phyloP scores from a whole-genome alignment of 2,329 filamentous ascomycete species.

The Uncinocarpus reesii region DNA sequence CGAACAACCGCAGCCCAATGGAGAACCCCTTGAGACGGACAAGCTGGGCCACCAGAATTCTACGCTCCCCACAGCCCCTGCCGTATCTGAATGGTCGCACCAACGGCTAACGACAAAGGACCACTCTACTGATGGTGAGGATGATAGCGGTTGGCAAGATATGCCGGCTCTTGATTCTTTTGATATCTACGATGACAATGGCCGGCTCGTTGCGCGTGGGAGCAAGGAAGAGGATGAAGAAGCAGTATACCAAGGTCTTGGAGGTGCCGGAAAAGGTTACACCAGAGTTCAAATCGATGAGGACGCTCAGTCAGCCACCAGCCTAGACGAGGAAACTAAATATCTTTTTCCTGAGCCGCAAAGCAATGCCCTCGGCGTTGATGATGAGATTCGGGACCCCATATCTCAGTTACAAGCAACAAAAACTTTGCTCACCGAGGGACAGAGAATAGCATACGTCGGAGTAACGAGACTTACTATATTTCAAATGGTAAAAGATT shows the following conservation, averaged over 20 bases:
- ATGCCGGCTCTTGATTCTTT: slow-evolving; percentile 92
- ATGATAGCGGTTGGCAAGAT: slow-evolving; percentile 72
- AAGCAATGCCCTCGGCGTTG: slow-evolving; percentile 51
- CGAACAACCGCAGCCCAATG: background rate
- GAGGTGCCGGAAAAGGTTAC: slow-evolving; percentile 88
- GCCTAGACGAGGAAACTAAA: slow-evolving; percentile 92
- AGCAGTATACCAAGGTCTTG: slow-evolving; percentile 63
- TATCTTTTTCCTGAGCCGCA: slow-evolving; percentile 78
- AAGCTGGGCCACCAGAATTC: background rate
- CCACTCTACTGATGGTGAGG: slow-evolving; percentile 44
- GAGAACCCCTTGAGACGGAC: background rate
- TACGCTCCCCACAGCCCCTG: background rate
- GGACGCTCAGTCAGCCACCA: slow-evolving; percentile 84
- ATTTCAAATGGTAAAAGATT: slow-evolving; percentile 61
- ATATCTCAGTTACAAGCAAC: slow-evolving; percentile 88
- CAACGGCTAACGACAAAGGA: slow-evolving; percentile 55
- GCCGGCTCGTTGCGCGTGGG: slow-evolving; percentile 74
- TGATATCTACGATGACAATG: slow-evolving; percentile 92
- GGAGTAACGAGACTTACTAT: slow-evolving; percentile 76
- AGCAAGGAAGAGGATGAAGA: slow-evolving; percentile 59
- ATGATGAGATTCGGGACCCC: slow-evolving; percentile 73
- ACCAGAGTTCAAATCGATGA: slow-evolving; percentile 92
- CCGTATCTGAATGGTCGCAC: slow-evolving; percentile 79
- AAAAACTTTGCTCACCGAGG: slow-evolving; percentile 88
- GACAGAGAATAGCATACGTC: slow-evolving; percentile 91